Evolutionary conservation across 371 early-diverging fungal genomes (phyloP).

Genomic region (Apophysomyces variabilis): DNA sequence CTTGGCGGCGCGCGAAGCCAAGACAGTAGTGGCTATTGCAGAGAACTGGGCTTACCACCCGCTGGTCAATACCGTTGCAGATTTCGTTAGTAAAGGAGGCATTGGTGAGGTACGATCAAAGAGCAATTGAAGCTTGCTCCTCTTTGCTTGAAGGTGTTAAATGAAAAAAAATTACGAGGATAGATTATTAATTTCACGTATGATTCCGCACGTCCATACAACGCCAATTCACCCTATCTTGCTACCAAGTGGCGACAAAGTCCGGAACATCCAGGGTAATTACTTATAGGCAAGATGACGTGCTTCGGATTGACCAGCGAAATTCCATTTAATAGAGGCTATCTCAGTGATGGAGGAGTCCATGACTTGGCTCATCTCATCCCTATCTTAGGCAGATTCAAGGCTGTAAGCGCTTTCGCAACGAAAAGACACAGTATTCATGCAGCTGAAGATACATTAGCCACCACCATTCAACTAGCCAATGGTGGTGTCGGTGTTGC

Average conservation of each 20-base stretch:
- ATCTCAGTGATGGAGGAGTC: constrained; percentile 56
- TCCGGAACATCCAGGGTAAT: constrained; percentile 55
- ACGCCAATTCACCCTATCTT: constrained; percentile 47
- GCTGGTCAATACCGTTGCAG: constrained; percentile 34
- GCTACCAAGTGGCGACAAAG: constrained; percentile 51
- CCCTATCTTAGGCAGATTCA: constrained; percentile 46
- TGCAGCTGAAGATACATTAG: constrained; percentile 46
- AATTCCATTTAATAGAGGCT: constrained; percentile 34
- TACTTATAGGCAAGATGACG: background rate
- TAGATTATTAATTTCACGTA: constrained; percentile 53
- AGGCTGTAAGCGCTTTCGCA: constrained; percentile 47
- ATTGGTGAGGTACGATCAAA: constrained; percentile 43
- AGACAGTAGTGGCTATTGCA: constrained; percentile 47
- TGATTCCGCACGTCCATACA: constrained; percentile 48
- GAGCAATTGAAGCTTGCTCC: background rate
- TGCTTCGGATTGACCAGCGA: too few relatives aligned
- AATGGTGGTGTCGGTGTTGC: constrained; percentile 47
- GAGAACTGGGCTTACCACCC: constrained; percentile 56
- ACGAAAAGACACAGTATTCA: constrained; percentile 42
- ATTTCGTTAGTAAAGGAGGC: constrained; percentile 40
- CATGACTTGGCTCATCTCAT: constrained; percentile 55
- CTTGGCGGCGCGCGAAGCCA: constrained; percentile 30
- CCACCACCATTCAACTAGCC: constrained; percentile 37
- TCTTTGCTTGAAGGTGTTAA: background rate
- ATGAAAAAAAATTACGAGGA: background rate